Conservation (phyloP, 2,329 filamentous ascomycete genomes). For the Beauveria sp. region DNA sequence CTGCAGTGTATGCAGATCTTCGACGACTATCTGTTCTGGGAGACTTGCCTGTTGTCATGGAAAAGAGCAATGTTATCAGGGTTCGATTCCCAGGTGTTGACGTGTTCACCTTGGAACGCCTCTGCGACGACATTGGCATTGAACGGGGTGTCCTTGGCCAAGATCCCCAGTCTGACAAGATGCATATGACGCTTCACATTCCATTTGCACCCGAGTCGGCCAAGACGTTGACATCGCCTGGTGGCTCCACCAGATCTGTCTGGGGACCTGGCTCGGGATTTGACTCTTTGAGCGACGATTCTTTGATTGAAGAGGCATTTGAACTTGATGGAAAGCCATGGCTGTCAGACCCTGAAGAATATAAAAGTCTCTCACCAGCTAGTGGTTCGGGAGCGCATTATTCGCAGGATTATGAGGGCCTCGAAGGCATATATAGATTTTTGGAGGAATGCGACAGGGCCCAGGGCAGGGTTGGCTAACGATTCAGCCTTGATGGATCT, state of each 20-base stretch:
- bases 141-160: constrained; percentile 70
- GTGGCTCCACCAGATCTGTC: constrained; percentile 39
- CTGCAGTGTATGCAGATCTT: constrained; percentile 71
- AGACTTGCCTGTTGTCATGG: constrained; percentile 72
- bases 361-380: constrained; percentile 42
- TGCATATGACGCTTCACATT: constrained; percentile 70
- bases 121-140: constrained; percentile 84
- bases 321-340: constrained; percentile 39
- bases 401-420: constrained; percentile 44
- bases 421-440: constrained; percentile 52
- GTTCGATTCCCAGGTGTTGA: constrained; percentile 91
- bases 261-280: constrained; percentile 34
- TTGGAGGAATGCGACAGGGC: constrained; percentile 49
- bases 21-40: constrained; percentile 69
- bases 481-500: not conserved
- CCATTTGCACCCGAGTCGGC: constrained; percentile 65
- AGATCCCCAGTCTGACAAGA: constrained; percentile 61
- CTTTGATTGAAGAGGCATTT: constrained; percentile 32
- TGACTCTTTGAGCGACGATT: constrained; percentile 26
- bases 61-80: constrained; percentile 59
- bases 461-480: constrained; percentile 25
- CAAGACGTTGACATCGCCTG: constrained; percentile 36
- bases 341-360: constrained; percentile 40
- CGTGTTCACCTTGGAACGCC: constrained; percentile 66
- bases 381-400: constrained; percentile 35